A percentile compares a stretch with the other conserved stretches of the same genome.
These are phyloP conservation scores for Tetrahymena borealis DNA, from an alignment of 73 alveolate species.

Conservation along the genomic window DNA sequence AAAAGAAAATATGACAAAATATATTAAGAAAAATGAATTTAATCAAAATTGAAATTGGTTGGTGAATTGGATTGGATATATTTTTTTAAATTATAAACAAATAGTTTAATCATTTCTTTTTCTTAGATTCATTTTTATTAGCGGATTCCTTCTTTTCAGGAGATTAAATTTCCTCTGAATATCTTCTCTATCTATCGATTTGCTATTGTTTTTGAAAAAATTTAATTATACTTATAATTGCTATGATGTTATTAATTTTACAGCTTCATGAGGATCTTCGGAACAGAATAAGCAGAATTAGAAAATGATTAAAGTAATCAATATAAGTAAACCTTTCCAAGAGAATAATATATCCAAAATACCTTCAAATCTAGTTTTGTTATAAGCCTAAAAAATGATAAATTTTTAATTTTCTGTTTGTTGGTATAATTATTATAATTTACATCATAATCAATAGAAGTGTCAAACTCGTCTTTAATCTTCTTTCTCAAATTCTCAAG, in stretches of 20 bases:
- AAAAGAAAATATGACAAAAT: no score
- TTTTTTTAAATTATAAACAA: neutral
- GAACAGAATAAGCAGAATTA: neutral
- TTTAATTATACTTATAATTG: neutral
- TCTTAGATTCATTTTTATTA: neutral
- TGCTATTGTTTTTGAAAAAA: neutral
- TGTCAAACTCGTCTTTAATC: neutral
- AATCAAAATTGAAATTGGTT: neutral
- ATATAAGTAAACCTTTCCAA: neutral
- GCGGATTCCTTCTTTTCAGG: neutral
- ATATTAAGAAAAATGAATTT: neutral
- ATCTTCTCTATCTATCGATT: neutral
- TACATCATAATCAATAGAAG: neutral
- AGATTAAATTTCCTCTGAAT: neutral
- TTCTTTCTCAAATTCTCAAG: neutral
- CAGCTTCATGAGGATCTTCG: neutral
- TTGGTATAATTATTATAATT: neutral
- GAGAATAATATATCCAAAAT: neutral
- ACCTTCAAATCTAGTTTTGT: neutral
- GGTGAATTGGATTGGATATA: neutral
- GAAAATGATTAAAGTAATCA: neutral
- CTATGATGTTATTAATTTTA: neutral
- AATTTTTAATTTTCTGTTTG: neutral
- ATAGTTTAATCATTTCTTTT: neutral
- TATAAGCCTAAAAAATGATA: neutral